phyloP scores from a whole-genome alignment of 208 protist species.

The Trypanosoma melophagium region DNA sequence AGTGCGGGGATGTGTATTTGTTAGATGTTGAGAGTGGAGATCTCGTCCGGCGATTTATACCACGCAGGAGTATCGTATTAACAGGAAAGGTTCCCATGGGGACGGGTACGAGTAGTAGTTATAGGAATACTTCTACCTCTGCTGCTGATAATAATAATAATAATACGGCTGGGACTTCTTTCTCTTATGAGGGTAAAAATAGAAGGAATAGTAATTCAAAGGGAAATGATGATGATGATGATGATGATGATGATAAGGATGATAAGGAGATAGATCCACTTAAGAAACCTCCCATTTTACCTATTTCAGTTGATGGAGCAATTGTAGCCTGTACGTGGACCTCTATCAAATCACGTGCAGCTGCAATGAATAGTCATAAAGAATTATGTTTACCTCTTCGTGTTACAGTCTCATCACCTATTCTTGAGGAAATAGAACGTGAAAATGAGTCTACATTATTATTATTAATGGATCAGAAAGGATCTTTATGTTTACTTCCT shows the following conservation, averaged over 20 bases:
- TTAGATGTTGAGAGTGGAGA: slow-evolving; percentile 74
- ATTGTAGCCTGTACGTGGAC: slow-evolving; percentile 30
- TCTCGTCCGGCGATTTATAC: slow-evolving; percentile 55
- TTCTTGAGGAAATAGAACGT: slow-evolving; percentile 34
- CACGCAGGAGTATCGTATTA: slow-evolving; percentile 10
- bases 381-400: slow-evolving; percentile 31
- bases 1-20: slow-evolving; percentile 44
- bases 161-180: too few relatives aligned
- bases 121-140: too few relatives aligned
- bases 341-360: neutral
- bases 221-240: neutral
- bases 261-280: slow-evolving; percentile 20
- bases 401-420: slow-evolving; percentile 24
- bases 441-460: slow-evolving; percentile 35
- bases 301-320: slow-evolving; percentile 23
- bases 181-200: too few relatives aligned
- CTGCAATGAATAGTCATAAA: slow-evolving; percentile 3
- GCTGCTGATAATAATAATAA: too few relatives aligned
- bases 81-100: neutral
- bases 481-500: slow-evolving; percentile 48
- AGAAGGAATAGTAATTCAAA: slow-evolving; percentile 5
- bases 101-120: too few relatives aligned
- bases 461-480: slow-evolving; percentile 46
- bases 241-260: slow-evolving; percentile 4
- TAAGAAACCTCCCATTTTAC: slow-evolving; percentile 18